phyloP scores from a whole-genome alignment of 176 grass and related monocot genomes.

The Zea mays region Zm-B73-REFERENCE-NAM-5.0 NC_050101.1:12713501-12714000 shows the following conservation, averaged over 20 bases:
- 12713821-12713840: constrained; percentile 1
- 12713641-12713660: no score
- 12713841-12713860: constrained; percentile 2
- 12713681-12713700: no score
- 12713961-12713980: constrained; percentile 42
- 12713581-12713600: no score
- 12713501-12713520: no score
- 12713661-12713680: no score
- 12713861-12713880: constrained; percentile 22
- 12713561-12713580: no score
- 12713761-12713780: constrained; percentile 10
- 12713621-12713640: no score
- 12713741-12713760: constrained; percentile 34
- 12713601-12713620: no score
- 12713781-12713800: not conserved
- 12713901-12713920: not conserved
- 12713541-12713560: no score
- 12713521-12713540: no score
- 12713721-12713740: constrained; percentile 5
- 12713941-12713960: constrained; percentile 51
- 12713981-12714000: constrained; percentile 43
- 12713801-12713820: constrained; percentile 23
- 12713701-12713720: no score
- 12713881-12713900: constrained; percentile 5
- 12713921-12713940: not conserved